These are phyloP conservation scores for Amylostereum chailletii DNA, from an alignment of 1,284 basidiomycete genomes.

Conservation along the genomic window DNA sequence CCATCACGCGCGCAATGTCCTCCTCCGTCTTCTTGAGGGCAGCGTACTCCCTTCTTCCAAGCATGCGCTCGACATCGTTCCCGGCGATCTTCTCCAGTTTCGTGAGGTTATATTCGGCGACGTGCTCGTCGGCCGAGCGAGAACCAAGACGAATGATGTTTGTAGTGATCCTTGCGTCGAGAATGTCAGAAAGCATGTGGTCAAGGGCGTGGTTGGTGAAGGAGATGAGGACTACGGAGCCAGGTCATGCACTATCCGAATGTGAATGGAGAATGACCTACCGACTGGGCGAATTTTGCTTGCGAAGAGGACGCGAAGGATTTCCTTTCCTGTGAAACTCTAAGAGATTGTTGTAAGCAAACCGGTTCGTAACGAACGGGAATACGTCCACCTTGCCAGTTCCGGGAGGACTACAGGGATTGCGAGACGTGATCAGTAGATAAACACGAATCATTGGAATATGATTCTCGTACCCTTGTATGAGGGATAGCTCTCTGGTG, in stretches of 20 bases:
- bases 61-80: slow-evolving; percentile 9
- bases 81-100: slow-evolving; percentile 12
- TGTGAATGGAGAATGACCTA: not conserved
- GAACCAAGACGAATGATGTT: slow-evolving; percentile 11
- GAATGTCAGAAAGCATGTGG: slow-evolving; percentile 11
- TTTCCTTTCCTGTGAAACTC: slow-evolving; percentile 15
- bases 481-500: slow-evolving; percentile 9
- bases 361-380: not conserved
- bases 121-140: slow-evolving; percentile 6
- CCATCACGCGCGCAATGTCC: slow-evolving; percentile 13
- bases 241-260: too few relatives aligned
- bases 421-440: not conserved
- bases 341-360: not conserved
- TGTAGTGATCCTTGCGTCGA: slow-evolving; percentile 11
- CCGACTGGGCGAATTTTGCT: slow-evolving; percentile 12
- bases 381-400: slow-evolving; percentile 12
- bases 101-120: slow-evolving; percentile 13
- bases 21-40: slow-evolving; percentile 14
- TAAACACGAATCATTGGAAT: not conserved
- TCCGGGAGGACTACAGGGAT: slow-evolving; percentile 11
- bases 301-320: slow-evolving; percentile 13
- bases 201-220: slow-evolving; percentile 15
- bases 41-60: slow-evolving; percentile 10
- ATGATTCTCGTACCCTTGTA: slow-evolving; percentile 13
- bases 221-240: slow-evolving; percentile 14